Conservation (phyloP, 1,284 basidiomycete species). For the Naganishia albida region DNA sequence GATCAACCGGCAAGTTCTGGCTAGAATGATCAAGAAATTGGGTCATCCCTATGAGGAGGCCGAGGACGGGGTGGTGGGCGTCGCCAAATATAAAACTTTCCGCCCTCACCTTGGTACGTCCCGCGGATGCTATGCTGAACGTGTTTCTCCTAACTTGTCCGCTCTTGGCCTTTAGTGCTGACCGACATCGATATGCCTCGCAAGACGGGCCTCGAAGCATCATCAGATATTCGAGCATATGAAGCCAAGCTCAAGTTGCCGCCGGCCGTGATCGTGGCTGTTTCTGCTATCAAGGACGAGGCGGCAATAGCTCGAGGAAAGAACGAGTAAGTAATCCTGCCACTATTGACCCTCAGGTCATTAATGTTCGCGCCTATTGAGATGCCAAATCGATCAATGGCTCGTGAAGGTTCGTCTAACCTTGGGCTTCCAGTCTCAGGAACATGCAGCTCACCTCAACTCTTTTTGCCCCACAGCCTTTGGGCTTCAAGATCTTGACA, state of each 20-base stretch:
- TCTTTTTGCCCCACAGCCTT: background rate
- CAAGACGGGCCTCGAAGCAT: slow-evolving; percentile 40
- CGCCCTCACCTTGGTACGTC: slow-evolving; percentile 33
- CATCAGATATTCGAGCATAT: slow-evolving; percentile 37
- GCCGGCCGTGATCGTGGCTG: slow-evolving; percentile 36
- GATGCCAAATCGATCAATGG: slow-evolving; percentile 23
- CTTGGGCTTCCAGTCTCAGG: background rate
- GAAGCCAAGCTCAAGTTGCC: slow-evolving; percentile 27
- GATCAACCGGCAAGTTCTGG: slow-evolving; percentile 28
- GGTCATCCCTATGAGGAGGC: slow-evolving; percentile 39
- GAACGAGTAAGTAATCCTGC: slow-evolving; percentile 5
- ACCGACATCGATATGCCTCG: slow-evolving; percentile 44
- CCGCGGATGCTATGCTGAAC: background rate
- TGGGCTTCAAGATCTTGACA: slow-evolving; percentile 15
- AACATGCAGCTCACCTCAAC: background rate
- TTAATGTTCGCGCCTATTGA: background rate
- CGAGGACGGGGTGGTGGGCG: slow-evolving; percentile 41
- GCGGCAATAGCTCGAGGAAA: slow-evolving; percentile 31
- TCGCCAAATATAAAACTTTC: slow-evolving; percentile 37
- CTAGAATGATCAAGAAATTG: slow-evolving; percentile 31
- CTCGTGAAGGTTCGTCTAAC: slow-evolving; percentile 13
- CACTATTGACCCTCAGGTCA: background rate
- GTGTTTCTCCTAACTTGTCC: background rate
- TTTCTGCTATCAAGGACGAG: slow-evolving; percentile 39
- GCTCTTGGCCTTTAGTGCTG: slow-evolving; percentile 35